These are phyloP conservation scores for Peziza echinospora DNA, from an alignment of 495 filamentous ascomycete species.

Conservation along the genomic window DNA sequence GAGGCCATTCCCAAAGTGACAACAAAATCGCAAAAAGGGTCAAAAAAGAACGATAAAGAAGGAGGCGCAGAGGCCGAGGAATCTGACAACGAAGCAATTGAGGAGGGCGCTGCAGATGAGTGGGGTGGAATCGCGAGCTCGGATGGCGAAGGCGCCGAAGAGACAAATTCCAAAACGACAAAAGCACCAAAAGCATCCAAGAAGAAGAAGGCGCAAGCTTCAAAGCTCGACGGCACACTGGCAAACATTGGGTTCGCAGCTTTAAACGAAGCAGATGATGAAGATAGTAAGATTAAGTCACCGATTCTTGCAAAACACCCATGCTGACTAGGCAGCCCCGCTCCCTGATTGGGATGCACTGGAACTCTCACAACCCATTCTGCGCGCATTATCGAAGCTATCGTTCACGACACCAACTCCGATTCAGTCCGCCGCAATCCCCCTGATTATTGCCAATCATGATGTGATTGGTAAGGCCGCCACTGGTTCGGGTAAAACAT, in stretches of 20 bases:
- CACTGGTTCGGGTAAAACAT: constrained; percentile 66
- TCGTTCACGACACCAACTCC: constrained; percentile 58
- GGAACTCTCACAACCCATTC: constrained; percentile 41
- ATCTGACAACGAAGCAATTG: background rate
- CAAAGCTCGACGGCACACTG: no score
- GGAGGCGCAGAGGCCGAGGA: background rate
- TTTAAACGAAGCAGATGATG: background rate
- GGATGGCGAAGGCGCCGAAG: no score
- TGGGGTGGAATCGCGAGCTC: no score
- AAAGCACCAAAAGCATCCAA: no score
- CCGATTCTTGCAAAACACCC: no score
- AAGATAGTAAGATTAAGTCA: background rate
- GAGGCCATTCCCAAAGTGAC: background rate
- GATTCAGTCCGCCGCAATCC: constrained; percentile 59
- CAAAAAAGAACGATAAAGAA: constrained; percentile 4
- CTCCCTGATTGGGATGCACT: constrained; percentile 58
- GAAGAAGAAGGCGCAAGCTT: no score
- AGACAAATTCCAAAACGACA: no score
- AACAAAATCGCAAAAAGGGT: background rate
- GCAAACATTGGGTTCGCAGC: no score
- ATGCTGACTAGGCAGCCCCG: no score
- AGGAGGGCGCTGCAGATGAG: no score
- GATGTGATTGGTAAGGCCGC: constrained; percentile 65
- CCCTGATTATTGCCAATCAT: constrained; percentile 47
- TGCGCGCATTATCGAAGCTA: constrained; percentile 53